Conservation (phyloP, 2,329 filamentous ascomycete genomes). For the Amylocarpus encephaloides region DNA sequence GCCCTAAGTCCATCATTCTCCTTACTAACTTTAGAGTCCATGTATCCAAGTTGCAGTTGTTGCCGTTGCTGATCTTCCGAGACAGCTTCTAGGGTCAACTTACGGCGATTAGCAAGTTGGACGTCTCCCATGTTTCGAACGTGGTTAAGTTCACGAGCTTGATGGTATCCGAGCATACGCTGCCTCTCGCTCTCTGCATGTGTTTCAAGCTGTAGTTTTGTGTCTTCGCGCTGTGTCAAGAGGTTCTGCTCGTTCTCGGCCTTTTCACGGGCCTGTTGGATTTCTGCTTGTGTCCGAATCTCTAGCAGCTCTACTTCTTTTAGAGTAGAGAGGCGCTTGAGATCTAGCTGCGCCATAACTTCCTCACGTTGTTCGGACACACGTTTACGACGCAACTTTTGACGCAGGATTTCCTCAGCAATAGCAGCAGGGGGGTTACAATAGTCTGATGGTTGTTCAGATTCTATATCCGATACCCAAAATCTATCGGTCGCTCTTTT, state of each 20-base stretch:
- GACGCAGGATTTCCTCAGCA: slow-evolving; percentile 12
- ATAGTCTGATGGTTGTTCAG: slow-evolving; percentile 11
- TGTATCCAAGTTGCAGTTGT: slow-evolving; percentile 13
- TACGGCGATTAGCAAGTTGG: slow-evolving; percentile 3
- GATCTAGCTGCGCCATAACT: slow-evolving; percentile 1
- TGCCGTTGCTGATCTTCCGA: slow-evolving; percentile 3
- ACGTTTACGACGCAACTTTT: slow-evolving; percentile 12
- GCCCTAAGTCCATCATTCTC: slow-evolving; percentile 13
- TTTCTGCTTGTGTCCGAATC: slow-evolving; percentile 7
- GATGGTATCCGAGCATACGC: background rate
- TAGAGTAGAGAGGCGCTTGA: slow-evolving; percentile 7
- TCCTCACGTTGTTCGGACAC: slow-evolving; percentile 11
- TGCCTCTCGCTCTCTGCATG: slow-evolving; percentile 3
- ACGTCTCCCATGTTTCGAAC: slow-evolving; percentile 4
- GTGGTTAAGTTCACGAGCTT: slow-evolving; percentile 6
- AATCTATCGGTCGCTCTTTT: slow-evolving; percentile 13
- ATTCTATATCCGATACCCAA: slow-evolving; percentile 15
- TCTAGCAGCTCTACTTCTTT: slow-evolving; percentile 12
- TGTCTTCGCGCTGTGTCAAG: slow-evolving; percentile 3
- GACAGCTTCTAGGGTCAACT: slow-evolving; percentile 3
- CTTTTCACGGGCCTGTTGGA: slow-evolving; percentile 6
- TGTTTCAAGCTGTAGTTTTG: slow-evolving; percentile 7
- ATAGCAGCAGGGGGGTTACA: slow-evolving; percentile 12
- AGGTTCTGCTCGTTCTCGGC: slow-evolving; percentile 1
- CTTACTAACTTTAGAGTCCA: slow-evolving; percentile 3